Evolutionary conservation across 768 basidiomycete genomes (phyloP), one percentile per base, ranked within the genome.

Genomic region (Chiua virens): DNA sequence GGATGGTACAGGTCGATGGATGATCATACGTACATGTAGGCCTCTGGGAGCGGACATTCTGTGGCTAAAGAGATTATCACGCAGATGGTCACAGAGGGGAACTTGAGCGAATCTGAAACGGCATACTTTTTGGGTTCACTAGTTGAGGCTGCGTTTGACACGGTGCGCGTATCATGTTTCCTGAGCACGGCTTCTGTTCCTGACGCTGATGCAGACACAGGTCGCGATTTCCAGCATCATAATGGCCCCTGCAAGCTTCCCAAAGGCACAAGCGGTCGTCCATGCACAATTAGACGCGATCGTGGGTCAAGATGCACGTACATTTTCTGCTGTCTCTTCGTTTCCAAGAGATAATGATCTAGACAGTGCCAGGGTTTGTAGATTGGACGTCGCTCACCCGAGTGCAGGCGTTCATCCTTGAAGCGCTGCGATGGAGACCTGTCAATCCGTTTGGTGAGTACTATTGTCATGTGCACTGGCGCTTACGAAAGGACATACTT

Each of bases 81-180:
- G 35, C 73, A 71, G 2, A 78, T 47, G 8, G 60, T 81, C 48
- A 57, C 60, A 0, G 77, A 80, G 36, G 74, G 79, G 14, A 75
- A 75, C 13, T 66, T 85, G 3, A 73, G 75, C 6, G 75, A 79
- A 48, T 65, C 74, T 15, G 82, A 86, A 54, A 74, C 73, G 0
- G 77, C 82, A 0, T 86, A 80, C 62, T 74, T 86, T 21, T 77
- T 79, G 2, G 83, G 83, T 2, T 77, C 78, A 9, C 78, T 86
- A 67, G 81, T 83, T 39, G 83, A 82, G 20, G 83, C 84, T 18
- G 82, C 83, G 0, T 77, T 79, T 1, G 83, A 84, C 50, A 83
- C 83, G 5, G 72, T 70, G 40, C 35, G 65, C 52, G 22, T 22
- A 23, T 10, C 25, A 39, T 11, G 37, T 9, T 4, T n/a, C 3